Base-by-base conservation (phyloP, 495 filamentous ascomycete species). In the Hyaloscypha finlandica region DNA sequence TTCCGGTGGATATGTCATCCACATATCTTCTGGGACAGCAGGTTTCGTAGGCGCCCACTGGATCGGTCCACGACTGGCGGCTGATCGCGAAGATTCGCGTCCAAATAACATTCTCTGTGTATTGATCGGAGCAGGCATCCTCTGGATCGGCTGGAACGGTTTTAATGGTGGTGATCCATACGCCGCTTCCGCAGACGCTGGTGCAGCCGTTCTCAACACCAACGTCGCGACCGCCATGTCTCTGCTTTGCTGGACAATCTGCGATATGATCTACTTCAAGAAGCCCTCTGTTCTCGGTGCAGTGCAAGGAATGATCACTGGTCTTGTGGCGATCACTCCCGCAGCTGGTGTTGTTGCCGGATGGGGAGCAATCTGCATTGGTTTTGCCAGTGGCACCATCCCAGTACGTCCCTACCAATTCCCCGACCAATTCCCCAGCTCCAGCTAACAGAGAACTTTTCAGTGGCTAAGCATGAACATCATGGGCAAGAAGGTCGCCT, bases 101-200 rank as follows among this genome's bases (percentile, higher is more conserved):
- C 84, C 84, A 1, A 84, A 84, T 75, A 86, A 85, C 70, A 76
- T 84, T 52, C 70, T 83, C 22, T 75, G 80, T 22, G 79, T 83
- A 60, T 68, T 86, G 31, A 75, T 82, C 48, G 84, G 84, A 35
- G 83, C 83, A 3, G 83, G 83, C 30, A 81, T 85, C 39, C 80
- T 86, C 30, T 86, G 84, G 84, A 75, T 82, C 33, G 83, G 84
- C 70, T 86, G 84, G 84, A 85, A 85, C 73, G 84, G 84, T 51
- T 86, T 86, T 77, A 86, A 86, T 63, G 84, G 84, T 35, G 84
- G 84, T 65, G 84, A 85, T 71, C 84, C 84, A 6, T 85, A 85
- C 63, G 75, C 81, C 19, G 84, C 84, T 9, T 83, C 79, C 66
- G 77, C 84, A 33, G 83, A 85, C 70, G 83, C 83, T 11, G 84